These are phyloP conservation scores for Kokia cookei DNA, from an alignment of 441 rosid species.

Conservation along the genomic window DNA sequence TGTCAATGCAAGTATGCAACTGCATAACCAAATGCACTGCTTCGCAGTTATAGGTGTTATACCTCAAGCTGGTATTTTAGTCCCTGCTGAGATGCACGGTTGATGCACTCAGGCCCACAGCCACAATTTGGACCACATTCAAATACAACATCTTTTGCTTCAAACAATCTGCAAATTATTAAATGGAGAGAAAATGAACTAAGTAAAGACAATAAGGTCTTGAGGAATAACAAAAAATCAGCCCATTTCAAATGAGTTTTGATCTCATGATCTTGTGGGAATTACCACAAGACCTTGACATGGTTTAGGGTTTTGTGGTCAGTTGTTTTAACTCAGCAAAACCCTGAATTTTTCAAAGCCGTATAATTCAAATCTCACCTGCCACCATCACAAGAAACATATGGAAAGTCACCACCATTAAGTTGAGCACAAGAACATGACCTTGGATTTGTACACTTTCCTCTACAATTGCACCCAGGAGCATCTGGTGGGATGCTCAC, in stretches of 20 bases:
- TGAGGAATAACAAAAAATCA: background rate
- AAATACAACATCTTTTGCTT: conserved; percentile 53
- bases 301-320: background rate
- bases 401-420: conserved; percentile 53
- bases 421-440: conserved; percentile 50
- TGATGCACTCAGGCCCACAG: conserved; percentile 52
- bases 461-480: conserved; percentile 45
- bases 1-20: background rate
- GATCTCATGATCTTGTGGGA: background rate
- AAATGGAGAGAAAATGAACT: conserved; percentile 4
- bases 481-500: conserved; percentile 28
- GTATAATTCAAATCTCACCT: conserved; percentile 29
- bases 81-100: conserved; percentile 46
- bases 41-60: background rate
- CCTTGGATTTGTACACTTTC: conserved; percentile 33
- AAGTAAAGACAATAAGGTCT: background rate
- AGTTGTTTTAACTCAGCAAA: background rate
- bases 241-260: background rate
- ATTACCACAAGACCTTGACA: background rate
- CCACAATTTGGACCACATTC: conserved; percentile 66
- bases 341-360: background rate
- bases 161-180: conserved; percentile 30
- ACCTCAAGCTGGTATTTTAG: conserved; percentile 51
- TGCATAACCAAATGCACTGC: background rate
- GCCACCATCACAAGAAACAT: conserved; percentile 41